phyloP scores from a whole-genome alignment of 2,329 filamentous ascomycete genomes.

The Cladophialophora immunda region DNA sequence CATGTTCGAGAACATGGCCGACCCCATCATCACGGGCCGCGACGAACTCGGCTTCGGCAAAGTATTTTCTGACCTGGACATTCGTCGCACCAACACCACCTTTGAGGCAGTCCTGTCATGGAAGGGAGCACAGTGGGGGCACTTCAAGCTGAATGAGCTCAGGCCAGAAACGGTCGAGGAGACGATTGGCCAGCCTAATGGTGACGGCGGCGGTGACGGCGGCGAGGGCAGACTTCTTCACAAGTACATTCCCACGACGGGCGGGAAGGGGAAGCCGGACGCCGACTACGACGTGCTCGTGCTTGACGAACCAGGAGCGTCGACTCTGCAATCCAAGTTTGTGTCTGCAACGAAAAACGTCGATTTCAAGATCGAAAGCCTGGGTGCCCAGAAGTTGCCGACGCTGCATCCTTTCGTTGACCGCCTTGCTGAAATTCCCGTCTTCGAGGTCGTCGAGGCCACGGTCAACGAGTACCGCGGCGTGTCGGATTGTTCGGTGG shows the following conservation, averaged over 20 bases:
- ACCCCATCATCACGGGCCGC: conserved; percentile 67
- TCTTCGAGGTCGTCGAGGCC: conserved; percentile 64
- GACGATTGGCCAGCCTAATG: neutral
- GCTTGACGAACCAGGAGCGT: conserved; percentile 36
- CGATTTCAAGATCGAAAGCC: conserved; percentile 56
- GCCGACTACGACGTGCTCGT: conserved; percentile 62
- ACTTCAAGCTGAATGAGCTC: no score
- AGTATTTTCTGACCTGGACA: conserved; percentile 61
- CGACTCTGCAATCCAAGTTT: neutral
- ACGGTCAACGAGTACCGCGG: conserved; percentile 65
- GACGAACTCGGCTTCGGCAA: conserved; percentile 72
- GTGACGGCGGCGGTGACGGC: no score
- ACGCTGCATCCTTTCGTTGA: conserved; percentile 67
- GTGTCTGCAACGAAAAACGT: conserved; percentile 53
- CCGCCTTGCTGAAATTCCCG: conserved; percentile 63
- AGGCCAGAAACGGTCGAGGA: no score
- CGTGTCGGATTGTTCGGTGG: no score
- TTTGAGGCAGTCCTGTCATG: conserved; percentile 54
- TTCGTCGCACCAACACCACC: conserved; percentile 48
- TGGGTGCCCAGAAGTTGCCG: conserved; percentile 61
- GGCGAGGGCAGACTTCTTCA: no score
- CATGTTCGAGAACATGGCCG: conserved; percentile 66
- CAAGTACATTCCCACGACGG: neutral
- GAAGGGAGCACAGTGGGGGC: conserved; percentile 52
- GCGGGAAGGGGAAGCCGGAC: neutral